Conservation (phyloP, 306 rosid species). For the Prunus mume region DNA sequence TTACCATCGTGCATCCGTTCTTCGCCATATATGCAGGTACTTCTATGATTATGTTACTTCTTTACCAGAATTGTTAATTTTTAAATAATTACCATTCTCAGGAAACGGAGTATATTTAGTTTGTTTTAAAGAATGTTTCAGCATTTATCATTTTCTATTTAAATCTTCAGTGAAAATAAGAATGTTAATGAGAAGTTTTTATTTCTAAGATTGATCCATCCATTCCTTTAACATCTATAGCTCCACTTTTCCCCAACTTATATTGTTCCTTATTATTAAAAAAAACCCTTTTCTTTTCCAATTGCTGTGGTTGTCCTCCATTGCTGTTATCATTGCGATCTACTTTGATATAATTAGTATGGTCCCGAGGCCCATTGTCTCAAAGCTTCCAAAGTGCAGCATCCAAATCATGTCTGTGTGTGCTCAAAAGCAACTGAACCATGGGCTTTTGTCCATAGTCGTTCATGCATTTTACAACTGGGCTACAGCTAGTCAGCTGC, state of each 20-base stretch:
- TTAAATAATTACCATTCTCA: not conserved
- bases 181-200: not conserved
- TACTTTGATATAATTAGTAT: not conserved
- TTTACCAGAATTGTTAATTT: conserved; percentile 18
- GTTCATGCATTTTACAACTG: not conserved
- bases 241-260: not conserved
- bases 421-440: not conserved
- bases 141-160: not conserved
- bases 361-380: not conserved
- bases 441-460: not conserved
- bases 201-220: not conserved
- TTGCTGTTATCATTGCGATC: not conserved
- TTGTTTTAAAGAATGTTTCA: not conserved
- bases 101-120: not conserved
- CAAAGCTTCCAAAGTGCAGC: not conserved
- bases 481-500: not conserved
- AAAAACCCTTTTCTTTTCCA: not conserved
- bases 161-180: not conserved
- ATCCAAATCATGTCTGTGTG: not conserved
- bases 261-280: not conserved
- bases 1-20: conserved; percentile 76
- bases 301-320: not conserved
- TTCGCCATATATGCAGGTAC: conserved; percentile 94
- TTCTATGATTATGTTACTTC: not conserved
- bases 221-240: not conserved